Evolutionary conservation across 495 filamentous ascomycete species (phyloP).

Genomic region (Talaromyces liani): DNA sequence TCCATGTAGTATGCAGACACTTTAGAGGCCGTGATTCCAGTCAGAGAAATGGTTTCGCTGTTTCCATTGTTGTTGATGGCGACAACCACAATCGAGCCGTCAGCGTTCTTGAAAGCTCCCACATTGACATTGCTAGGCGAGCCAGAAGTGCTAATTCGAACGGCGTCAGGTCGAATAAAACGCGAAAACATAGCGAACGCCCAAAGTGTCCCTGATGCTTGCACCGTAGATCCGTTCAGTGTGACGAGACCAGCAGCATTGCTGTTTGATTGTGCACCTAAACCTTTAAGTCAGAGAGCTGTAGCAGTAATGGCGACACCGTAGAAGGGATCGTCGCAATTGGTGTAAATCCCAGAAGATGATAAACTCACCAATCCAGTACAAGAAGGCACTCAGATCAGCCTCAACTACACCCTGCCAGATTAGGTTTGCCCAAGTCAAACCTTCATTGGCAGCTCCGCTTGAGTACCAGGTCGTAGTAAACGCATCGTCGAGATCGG

Average conservation of each 20-base stretch:
- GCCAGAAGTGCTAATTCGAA: constrained; percentile 28
- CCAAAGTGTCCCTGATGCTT: constrained; percentile 24
- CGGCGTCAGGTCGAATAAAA: constrained; percentile 35
- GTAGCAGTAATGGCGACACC: neutral
- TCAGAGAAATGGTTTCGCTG: neutral
- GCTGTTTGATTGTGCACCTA: constrained; percentile 5
- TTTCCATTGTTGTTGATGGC: constrained; percentile 32
- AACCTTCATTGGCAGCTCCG: constrained; percentile 40
- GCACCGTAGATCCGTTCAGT: neutral
- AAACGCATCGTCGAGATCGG: constrained; percentile 39
- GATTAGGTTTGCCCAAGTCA: constrained; percentile 49
- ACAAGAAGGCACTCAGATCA: constrained; percentile 42
- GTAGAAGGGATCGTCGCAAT: too few species aligned
- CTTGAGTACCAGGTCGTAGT: constrained; percentile 40
- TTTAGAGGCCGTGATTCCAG: neutral
- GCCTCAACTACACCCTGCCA: constrained; percentile 32
- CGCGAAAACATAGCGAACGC: constrained; percentile 41
- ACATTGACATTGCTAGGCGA: constrained; percentile 22
- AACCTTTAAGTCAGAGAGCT: neutral
- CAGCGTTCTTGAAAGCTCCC: constrained; percentile 39
- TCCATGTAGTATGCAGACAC: constrained; percentile 1
- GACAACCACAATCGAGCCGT: constrained; percentile 33
- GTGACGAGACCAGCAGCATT: constrained; percentile 3
- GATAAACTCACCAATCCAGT: constrained; percentile 36
- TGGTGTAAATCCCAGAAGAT: neutral